These are phyloP conservation scores for Torulaspora pretoriensis DNA, from an alignment of 1,139 yeast genomes.

Conservation along the genomic window DNA sequence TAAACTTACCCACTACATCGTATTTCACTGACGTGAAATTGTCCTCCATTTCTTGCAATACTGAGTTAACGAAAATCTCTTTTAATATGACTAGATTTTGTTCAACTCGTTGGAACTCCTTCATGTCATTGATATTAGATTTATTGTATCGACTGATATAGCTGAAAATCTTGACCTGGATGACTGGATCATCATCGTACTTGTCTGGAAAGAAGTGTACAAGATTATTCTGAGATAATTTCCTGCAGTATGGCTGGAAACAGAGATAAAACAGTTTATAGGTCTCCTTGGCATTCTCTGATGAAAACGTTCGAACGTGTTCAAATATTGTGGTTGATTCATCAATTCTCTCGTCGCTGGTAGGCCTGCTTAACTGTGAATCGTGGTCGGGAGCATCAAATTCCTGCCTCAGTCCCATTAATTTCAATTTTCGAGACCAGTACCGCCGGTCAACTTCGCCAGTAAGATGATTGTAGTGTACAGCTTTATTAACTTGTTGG, in stretches of 20 bases:
- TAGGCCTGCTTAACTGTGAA: slow-evolving; percentile 34
- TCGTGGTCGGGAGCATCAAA: neutral
- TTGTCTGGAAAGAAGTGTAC: slow-evolving; percentile 27
- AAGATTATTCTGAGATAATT: slow-evolving; percentile 24
- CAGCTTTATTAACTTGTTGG: slow-evolving; percentile 26
- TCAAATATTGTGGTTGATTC: slow-evolving; percentile 31
- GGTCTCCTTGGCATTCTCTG: slow-evolving; percentile 16
- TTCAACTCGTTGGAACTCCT: slow-evolving; percentile 20
- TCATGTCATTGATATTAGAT: slow-evolving; percentile 21
- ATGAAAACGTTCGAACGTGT: slow-evolving; percentile 15
- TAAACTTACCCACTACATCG: slow-evolving; percentile 38
- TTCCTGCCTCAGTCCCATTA: slow-evolving; percentile 37
- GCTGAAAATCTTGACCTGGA: slow-evolving; percentile 29
- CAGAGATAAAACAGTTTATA: slow-evolving; percentile 19
- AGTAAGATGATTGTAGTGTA: slow-evolving; percentile 38
- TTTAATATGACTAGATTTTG: slow-evolving; percentile 28
- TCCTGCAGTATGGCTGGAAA: slow-evolving; percentile 26
- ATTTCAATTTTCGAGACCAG: slow-evolving; percentile 51
- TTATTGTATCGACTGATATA: slow-evolving; percentile 24
- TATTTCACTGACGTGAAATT: slow-evolving; percentile 52
- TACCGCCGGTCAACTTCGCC: slow-evolving; percentile 37
- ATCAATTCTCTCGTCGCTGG: slow-evolving; percentile 23
- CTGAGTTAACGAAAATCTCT: slow-evolving; percentile 71
- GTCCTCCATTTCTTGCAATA: slow-evolving; percentile 64
- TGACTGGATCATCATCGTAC: slow-evolving; percentile 29